phyloP scores from a whole-genome alignment of 441 rosid genomes.

The Jatropha podagrica region DNA sequence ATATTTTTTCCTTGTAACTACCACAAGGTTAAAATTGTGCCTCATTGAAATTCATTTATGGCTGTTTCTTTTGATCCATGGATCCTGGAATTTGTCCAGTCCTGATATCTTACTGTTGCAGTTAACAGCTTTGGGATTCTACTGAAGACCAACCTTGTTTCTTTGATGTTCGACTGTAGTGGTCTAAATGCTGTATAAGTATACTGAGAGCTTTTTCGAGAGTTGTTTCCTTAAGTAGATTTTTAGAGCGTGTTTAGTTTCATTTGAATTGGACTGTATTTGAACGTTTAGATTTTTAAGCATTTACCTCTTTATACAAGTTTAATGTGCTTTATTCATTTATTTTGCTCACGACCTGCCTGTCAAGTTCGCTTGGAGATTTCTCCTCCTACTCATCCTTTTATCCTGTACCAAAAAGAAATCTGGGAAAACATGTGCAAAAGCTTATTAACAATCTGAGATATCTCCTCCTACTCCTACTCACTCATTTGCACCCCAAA shows the following conservation, averaged over 20 bases:
- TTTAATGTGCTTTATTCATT: not conserved
- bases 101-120: not conserved
- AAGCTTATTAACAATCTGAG: no score
- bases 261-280: not conserved
- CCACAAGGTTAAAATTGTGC: not conserved
- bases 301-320: not conserved
- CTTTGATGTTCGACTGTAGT: not conserved
- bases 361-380: not conserved
- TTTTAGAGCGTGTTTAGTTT: not conserved
- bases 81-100: not conserved
- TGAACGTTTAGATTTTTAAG: not conserved
- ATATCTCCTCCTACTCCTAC: no score
- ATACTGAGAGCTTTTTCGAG: not conserved
- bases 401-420: not conserved
- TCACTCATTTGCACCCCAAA: not conserved
- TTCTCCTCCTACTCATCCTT: not conserved
- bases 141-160: not conserved
- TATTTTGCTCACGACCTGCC: no score
- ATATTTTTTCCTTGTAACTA: not conserved
- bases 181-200: not conserved
- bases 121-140: not conserved
- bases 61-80: not conserved
- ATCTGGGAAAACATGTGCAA: not conserved
- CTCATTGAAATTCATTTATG: not conserved
- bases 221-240: not conserved